Evolutionary conservation across 1,284 basidiomycete species (phyloP).

Genomic region (Pseudomicrostroma phylloplanum): DNA sequence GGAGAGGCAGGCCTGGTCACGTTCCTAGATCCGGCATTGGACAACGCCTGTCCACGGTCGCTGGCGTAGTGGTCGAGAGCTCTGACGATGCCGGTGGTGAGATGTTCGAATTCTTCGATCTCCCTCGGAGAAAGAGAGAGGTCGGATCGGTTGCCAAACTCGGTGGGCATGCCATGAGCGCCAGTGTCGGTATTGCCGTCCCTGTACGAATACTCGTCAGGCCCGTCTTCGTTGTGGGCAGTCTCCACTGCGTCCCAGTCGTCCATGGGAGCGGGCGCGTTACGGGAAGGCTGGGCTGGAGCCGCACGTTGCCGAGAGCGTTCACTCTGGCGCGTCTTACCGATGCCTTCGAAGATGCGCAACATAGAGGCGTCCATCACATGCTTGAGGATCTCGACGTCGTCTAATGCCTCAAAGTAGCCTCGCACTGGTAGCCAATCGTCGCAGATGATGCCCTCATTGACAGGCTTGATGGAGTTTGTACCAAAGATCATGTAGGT

Average conservation of each 20-base stretch:
- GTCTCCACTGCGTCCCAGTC: constrained; percentile 14
- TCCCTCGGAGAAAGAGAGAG: constrained; percentile 34
- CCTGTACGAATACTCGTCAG: constrained; percentile 12
- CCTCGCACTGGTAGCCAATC: constrained; percentile 84
- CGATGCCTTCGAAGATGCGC: constrained; percentile 76
- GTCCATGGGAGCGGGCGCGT: background rate
- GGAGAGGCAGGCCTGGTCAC: background rate
- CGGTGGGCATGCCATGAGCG: background rate
- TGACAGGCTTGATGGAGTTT: constrained; percentile 60
- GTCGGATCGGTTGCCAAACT: constrained; percentile 21
- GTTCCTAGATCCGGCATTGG: constrained; percentile 2
- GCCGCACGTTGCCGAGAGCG: constrained; percentile 1
- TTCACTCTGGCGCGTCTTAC: constrained; percentile 16
- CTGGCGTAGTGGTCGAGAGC: constrained; percentile 36
- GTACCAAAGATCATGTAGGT: constrained; percentile 90
- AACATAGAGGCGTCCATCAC: constrained; percentile 80
- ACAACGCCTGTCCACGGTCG: constrained; percentile 12
- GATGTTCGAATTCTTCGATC: constrained; percentile 37
- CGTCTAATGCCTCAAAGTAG: constrained; percentile 66
- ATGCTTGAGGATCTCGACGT: constrained; percentile 73
- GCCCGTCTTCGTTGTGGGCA: constrained; percentile 17
- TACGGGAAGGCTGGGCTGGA: background rate
- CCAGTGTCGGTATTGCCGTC: background rate
- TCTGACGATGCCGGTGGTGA: constrained; percentile 36
- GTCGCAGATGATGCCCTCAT: constrained; percentile 63